Percentiles rank a stretch among this genome's conserved stretches.
Evolutionary conservation across 1,139 yeast genomes (phyloP).

Genomic region (Kodamaea arcana): DNA sequence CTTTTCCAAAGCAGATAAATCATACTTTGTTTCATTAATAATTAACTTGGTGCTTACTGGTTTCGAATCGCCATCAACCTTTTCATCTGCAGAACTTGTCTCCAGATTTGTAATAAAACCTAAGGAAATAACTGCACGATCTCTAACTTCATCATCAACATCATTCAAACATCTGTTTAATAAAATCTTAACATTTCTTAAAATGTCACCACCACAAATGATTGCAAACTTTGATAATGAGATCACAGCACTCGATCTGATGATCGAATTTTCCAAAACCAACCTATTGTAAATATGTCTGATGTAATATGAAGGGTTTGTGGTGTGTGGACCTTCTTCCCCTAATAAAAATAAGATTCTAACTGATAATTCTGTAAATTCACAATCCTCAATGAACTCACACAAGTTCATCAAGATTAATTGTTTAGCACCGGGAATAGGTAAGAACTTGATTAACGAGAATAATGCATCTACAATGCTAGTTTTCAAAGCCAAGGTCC

Average conservation of each 20-base stretch:
- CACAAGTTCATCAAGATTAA: slow-evolving; percentile 83
- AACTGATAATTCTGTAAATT: slow-evolving; percentile 87
- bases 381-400: slow-evolving; percentile 98
- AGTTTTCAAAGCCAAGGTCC: slow-evolving; percentile 79
- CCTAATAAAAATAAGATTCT: slow-evolving; percentile 89
- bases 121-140: slow-evolving; percentile 87
- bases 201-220: slow-evolving; percentile 65
- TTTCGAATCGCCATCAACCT: too few relatives aligned
- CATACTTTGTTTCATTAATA: slow-evolving; percentile 60
- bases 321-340: slow-evolving; percentile 86
- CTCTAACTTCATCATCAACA: slow-evolving; percentile 95
- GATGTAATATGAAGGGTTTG: slow-evolving; percentile 85
- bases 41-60: slow-evolving; percentile 30
- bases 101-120: slow-evolving; percentile 47
- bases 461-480: slow-evolving; percentile 88
- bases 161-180: slow-evolving; percentile 83
- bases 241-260: slow-evolving; percentile 92
- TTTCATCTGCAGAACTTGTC: slow-evolving; percentile 3
- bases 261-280: slow-evolving; percentile 90
- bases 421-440: slow-evolving; percentile 70
- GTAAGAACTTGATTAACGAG: slow-evolving; percentile 84
- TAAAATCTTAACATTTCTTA: slow-evolving; percentile 68
- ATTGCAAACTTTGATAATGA: slow-evolving; percentile 90
- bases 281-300: slow-evolving; percentile 96
- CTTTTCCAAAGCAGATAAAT: slow-evolving; percentile 71